Base-by-base conservation (phyloP, 148 eudicot genomes). In the Spergularia bocconei region DNA sequence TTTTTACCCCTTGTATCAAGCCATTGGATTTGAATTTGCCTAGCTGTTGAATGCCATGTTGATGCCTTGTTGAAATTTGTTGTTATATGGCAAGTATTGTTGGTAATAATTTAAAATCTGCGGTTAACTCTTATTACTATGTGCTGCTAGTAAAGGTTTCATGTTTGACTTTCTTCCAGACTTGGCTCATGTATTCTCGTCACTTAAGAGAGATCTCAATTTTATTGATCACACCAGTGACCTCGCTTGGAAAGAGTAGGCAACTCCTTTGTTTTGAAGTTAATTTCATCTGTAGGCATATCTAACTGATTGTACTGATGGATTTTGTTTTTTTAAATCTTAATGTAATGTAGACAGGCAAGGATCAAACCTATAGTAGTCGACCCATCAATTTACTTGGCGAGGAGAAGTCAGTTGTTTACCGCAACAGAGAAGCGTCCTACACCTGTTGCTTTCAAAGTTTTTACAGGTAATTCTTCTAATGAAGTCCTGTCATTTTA, bases 181-280 rank as follows among this genome's bases (percentile, higher is more conserved):
- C 77, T 80, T 93, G 74, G 92, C 93, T 61, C 88, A 87, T 80
- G 94, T 83, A 54, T 91, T 93, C 82, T 89, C 93, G 66, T 85
- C 91, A 23, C 67, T 89, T 33, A 84, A 81, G 39, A 88, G 92
- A 85, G 97, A 91, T 75, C 81, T 91, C 79, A 93, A 91, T 86
- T 93, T 93, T 80, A 87, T 93, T 64, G 97, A 93, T 72, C 97
- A 93, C 86, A 88, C 97, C 44, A 87, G 97, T 81, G 97, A 93
- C 80, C 94, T 93, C 20, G 92, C 92, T 74, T 93, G 93, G 94
- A 93, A 93, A 90, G 96, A 92, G 97, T 92, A 91, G 55, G 97
- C 78, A 81, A 80, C 79, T 62, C 78, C 75, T 75, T 36, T 23
- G 13, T 74, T 55, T 61, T 72, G 52, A 11, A 73, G 47, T 77